These are phyloP conservation scores for Suillus fuscotomentosus DNA, from an alignment of 768 basidiomycete species.

Conservation along the genomic window DNA sequence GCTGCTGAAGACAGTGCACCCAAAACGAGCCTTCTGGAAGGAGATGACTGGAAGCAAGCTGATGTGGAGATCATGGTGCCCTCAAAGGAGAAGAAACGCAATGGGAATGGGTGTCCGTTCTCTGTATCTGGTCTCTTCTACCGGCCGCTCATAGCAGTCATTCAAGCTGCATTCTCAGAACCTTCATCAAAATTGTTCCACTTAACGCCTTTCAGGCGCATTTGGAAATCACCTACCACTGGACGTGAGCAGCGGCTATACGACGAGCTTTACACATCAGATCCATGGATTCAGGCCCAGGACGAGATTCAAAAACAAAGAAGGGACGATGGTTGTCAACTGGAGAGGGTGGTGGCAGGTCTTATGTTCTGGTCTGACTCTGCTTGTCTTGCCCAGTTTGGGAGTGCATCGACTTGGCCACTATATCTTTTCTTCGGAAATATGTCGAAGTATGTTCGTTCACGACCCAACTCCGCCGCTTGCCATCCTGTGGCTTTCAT, in stretches of 20 bases:
- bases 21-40: neutral
- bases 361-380: slow-evolving; percentile 6
- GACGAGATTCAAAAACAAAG: slow-evolving; percentile 26
- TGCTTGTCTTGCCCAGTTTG: slow-evolving; percentile 21
- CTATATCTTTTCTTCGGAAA: slow-evolving; percentile 18
- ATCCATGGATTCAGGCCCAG: slow-evolving; percentile 31
- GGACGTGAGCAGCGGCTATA: slow-evolving; percentile 13
- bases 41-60: neutral
- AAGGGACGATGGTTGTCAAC: slow-evolving; percentile 17
- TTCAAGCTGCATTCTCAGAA: slow-evolving; percentile 19
- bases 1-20: too few species aligned
- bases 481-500: slow-evolving; percentile 44
- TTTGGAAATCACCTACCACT: slow-evolving; percentile 10
- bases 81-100: neutral
- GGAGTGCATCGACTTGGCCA: slow-evolving; percentile 37
- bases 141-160: slow-evolving; percentile 19
- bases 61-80: neutral
- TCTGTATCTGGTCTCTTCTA: slow-evolving; percentile 25
- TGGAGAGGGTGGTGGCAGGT: slow-evolving; percentile 9
- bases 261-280: slow-evolving; percentile 33
- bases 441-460: slow-evolving; percentile 38
- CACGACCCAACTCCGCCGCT: slow-evolving; percentile 27
- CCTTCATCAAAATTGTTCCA: slow-evolving; percentile 22
- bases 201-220: slow-evolving; percentile 28
- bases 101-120: slow-evolving; percentile 8